Evolutionary conservation across 2,329 filamentous ascomycete species (phyloP), one percentile per base, ranked within the genome.

Genomic region (Raffaelea albimanens): DNA sequence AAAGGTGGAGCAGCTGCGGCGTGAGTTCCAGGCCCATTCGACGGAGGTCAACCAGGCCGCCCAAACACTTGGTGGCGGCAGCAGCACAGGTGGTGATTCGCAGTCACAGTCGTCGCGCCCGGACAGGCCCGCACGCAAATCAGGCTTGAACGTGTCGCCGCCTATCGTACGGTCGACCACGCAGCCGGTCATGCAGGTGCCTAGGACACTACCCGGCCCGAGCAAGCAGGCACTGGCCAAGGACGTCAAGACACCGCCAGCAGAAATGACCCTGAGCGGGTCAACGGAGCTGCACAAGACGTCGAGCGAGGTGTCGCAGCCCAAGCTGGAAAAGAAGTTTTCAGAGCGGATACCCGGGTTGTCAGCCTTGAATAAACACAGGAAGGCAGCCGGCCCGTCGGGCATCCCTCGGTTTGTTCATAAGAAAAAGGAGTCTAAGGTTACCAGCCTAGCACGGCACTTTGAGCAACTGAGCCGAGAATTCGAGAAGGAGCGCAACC

Each of bases 381-480:
- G 73, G 22, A 82, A 81, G 57, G 61, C 64, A n/a, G n/a, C 25
- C 2, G 70, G 69, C 3, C 66, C 72, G n/a, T 97, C 93, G 1
- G 75, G 91, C 39, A 97, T 98, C 51, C 90, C 90, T 23, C 81
- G 93, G 29, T 93, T 93, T 22, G 80, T 95, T 23, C 81, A 85
- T 44, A 86, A 82, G 60, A 82, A 76, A 56, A 83, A 81, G 54
- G 76, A 83, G 45, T 80, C 86, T 3, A 87, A 85, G 57, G 93
- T 98, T 2, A 94, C 89, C 9, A 89, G 83, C n/a, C 73, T 98
- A 44, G 88, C 93, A 18, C 87, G 87, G 56, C 93, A 97, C 62
- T 97, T 98, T 60, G 94, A 98, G 64, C 90, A 97, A 63, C 73
- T 98, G 48, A 96, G 89, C 57, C 83, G 90, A 21, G 94, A 98